Evolutionary conservation across 257 asterid species (phyloP).

Genomic region (Jasminum sambac): DNA sequence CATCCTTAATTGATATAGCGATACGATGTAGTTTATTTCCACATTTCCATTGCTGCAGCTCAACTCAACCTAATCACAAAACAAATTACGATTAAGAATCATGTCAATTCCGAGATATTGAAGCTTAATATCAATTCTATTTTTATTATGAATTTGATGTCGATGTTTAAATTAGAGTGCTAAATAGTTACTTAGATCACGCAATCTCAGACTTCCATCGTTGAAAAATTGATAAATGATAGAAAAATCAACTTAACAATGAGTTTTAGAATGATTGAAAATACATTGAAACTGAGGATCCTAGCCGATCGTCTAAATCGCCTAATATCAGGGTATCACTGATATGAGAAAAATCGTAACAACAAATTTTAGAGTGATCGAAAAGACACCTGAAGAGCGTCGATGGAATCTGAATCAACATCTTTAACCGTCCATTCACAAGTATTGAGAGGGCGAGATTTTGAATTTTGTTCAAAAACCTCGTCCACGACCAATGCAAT

Average conservation of each 20-base stretch:
- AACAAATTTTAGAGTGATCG: no score
- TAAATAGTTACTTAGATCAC: no score
- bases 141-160: no score
- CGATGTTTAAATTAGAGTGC: no score
- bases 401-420: conserved; percentile 78
- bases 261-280: background rate
- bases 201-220: no score
- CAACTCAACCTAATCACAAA: conserved; percentile 58
- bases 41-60: conserved; percentile 53
- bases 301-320: no score
- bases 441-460: conserved; percentile 3
- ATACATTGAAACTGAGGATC: no score
- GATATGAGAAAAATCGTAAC: no score
- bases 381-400: conserved; percentile 65
- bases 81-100: no score
- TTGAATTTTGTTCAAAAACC: conserved; percentile 27
- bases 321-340: no score
- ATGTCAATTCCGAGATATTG: no score
- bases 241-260: background rate
- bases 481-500: conserved; percentile 64
- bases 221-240: background rate
- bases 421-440: conserved; percentile 64
- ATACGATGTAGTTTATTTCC: conserved; percentile 59
- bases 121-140: no score
- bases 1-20: conserved; percentile 69